Base-by-base conservation (phyloP, 768 basidiomycete genomes). In the Boletus fagicola region DNA sequence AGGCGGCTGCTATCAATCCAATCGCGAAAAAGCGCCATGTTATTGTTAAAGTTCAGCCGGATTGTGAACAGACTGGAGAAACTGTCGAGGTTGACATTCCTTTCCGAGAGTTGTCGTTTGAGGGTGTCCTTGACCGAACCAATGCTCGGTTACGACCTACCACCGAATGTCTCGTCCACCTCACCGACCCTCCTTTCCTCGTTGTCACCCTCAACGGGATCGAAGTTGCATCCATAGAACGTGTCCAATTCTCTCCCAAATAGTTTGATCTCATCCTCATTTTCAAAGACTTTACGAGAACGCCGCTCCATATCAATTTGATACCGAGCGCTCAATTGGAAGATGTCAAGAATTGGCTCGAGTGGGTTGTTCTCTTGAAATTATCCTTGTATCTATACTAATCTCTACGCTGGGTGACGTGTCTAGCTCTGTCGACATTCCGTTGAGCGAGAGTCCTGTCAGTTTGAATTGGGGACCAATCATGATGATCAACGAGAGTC, bases 221-320 rank as follows among this genome's bases (percentile, higher is more conserved):
- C 62, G 95, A 99, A 73, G 89, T 98, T 51, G 95, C 93, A 2
- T 97, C 96, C 26, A 72, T 99, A 64, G 97, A 99, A 73, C 88
- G 95, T 71, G 94, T 98, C 5, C 94, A 97, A 70, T 98, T 96
- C 68, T 88, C 90, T 7, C 75, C 98, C 60, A 96, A 92, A 73
- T 95, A 98, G 65, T 99, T 99, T 65, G 97, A 98, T 79, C 80
- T 98, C 66, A 90, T 97, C n/a, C 82, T 98, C 46, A 88, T 98
- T 58, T 92, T 97, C 81, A 92, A 92, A 68, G 97, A 99, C 72
- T 97, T 98, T 74, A 89, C 92, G 38, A 91, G 91, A 67, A 60
- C 87, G 3, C 95, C 95, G 0, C 79, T 98, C 11, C 97, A 98
- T 66, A 92, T 98, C 77, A 98, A 98, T 70, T 94, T 94, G 1